Evolutionary conservation across 345 rosid genomes (phyloP), one percentile per base, ranked within the genome.

Genomic region (Salix caprea): DNA sequence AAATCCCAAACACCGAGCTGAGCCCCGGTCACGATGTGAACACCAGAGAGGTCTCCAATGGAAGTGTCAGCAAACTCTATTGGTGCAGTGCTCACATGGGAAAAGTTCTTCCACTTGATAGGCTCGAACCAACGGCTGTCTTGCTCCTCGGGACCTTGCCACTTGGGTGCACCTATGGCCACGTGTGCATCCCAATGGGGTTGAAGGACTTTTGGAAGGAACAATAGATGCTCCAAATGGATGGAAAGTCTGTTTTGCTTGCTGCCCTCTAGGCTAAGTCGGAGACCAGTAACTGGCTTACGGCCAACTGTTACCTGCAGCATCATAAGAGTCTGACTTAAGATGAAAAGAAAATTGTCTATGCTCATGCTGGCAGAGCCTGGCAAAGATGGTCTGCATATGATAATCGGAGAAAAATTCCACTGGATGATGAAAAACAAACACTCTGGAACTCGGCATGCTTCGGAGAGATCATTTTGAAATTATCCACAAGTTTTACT

Each of bases 101-200:
- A 96, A 89, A 96, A 96, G 91, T 89, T 93, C 79, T 93, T 96
- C 98, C 99, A 93, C 86, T 96, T 96, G 74, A 96, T 92, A 1
- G 99, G 92, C 84, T 93, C 98, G 14, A 96, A 96, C 98, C 98
- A 96, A 40, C 98, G 98, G 78, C 98, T 96, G 75, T 96, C 99
- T 84, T 93, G 98, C 88, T 92, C 98, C 80, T 96, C 98, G 19
- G 98, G 98, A 77, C 97, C 97, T 86, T 90, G 94, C 99, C 99
- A 96, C 82, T 89, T 93, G 30, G 98, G 98, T 61, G 99, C 97
- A 75, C 98, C 96, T 69, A 96, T 96, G 39, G 98, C 98, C 80
- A 96, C 80, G 79, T 93, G 95, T n/a, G 90, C 70, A 79, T 92
- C 98, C 99, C 98, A 96, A 71, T 93, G 98, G 52, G 99, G 98